phyloP scores from a whole-genome alignment of 805 yeast species.

The Candida xiaguanensis region DNA sequence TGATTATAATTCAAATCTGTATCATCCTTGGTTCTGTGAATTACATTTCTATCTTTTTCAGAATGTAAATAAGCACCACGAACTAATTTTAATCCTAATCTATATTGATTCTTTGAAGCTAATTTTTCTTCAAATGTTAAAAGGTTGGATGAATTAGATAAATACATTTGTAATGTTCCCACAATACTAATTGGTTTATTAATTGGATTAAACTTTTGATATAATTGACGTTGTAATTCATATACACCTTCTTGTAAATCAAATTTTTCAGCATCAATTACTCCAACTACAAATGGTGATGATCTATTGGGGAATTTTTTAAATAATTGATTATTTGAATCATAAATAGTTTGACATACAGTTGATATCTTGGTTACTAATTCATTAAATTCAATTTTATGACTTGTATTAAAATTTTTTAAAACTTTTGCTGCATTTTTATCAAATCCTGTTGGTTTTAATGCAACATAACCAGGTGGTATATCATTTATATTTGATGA shows the following conservation, averaged over 20 bases:
- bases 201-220: conserved; percentile 63
- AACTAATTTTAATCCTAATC: conserved; percentile 83
- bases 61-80: conserved; percentile 95
- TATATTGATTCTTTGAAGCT: conserved; percentile 60
- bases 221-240: conserved; percentile 79
- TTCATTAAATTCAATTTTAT: conserved; percentile 44
- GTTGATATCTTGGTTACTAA: conserved; percentile 64
- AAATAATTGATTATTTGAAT: conserved; percentile 49
- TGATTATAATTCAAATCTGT: conserved; percentile 77
- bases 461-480: conserved; percentile 88
- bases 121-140: conserved; percentile 59
- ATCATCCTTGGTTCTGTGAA: conserved; percentile 70
- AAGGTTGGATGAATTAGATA: conserved; percentile 64
- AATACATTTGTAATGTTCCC: conserved; percentile 92
- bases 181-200: conserved; percentile 63
- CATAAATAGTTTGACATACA: conserved; percentile 55
- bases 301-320: conserved; percentile 57
- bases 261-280: conserved; percentile 88
- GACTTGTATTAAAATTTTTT: conserved; percentile 56
- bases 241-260: conserved; percentile 90
- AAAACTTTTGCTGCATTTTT: conserved; percentile 72
- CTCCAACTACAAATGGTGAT: conserved; percentile 71
- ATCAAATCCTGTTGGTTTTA: conserved; percentile 90
- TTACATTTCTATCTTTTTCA: conserved; percentile 70
- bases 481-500: conserved; percentile 56